Evolutionary conservation across 805 yeast species (phyloP), one percentile per base, ranked within the genome.

Genomic region (Starmerella khaoyaiensis): DNA sequence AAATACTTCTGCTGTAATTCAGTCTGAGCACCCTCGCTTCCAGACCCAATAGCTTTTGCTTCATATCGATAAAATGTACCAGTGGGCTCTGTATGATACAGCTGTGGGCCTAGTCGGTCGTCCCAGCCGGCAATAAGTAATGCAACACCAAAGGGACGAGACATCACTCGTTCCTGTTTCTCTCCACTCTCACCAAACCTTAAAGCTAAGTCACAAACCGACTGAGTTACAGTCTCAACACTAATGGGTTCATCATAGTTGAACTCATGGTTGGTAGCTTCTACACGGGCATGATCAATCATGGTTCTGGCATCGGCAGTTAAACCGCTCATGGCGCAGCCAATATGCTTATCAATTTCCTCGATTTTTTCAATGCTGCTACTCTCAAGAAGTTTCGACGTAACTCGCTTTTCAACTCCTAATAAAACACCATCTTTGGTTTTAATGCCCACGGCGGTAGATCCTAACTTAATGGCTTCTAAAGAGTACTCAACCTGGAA

Each of bases 81-180:
- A 11, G 94, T 81, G 27, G 99, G 98, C 62, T 90, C 99, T n/a
- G 97, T 94, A 59, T 90, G 96, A 58, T 81, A 62, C 51, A 90
- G 70, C 60, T 90, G 98, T 32, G 95, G 94, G 1, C 98, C 98
- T 54, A 82, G 77, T 5, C 40, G 32, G 51, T 82, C 93, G 63
- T 90, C 98, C 50, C 76, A 70, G 35, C 99, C 99, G 4, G 97
- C 98, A 54, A 90, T 79, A 53, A 90, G 69, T 48, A 90, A 64
- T 1, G 99, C 99, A 34, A 90, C 99, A 57, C 99, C 99, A 59
- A 90, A 90, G 10, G 99, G 99, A 64, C 99, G 76, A 4, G 95
- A 83, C 99, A 90, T 80, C 47, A 79, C 68, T 57, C 93, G 72
- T 59, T 87, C 87, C 57, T 90, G 96, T 41, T 95, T 96, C 28